phyloP scores from a whole-genome alignment of 306 rosid genomes.

The Vigna mungo region DNA sequence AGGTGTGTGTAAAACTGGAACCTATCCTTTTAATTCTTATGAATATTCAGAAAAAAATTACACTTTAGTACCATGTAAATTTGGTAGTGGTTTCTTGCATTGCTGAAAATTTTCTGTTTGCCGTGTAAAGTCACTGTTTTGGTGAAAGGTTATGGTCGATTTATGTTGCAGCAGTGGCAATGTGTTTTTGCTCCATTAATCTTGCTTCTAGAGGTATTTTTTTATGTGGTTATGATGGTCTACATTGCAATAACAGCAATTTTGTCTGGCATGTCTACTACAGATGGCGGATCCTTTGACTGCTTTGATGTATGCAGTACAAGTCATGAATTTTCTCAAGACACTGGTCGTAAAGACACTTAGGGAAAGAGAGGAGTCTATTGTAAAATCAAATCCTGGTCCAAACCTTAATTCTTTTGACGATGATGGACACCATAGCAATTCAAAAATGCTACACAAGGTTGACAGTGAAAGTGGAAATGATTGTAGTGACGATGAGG shows the following conservation, averaged over 20 bases:
- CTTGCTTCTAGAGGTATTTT: background rate
- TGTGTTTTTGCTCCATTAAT: conserved; percentile 7
- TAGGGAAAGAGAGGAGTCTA: conserved; percentile 78
- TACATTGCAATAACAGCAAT: conserved; percentile 30
- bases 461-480: conserved; percentile 50
- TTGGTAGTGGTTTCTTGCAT: conserved; percentile 9
- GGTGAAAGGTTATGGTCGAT: conserved; percentile 14
- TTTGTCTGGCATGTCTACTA: conserved; percentile 33
- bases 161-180: conserved; percentile 9
- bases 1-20: background rate
- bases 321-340: conserved; percentile 97
- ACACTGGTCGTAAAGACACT: conserved; percentile 80
- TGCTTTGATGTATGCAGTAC: conserved; percentile 96
- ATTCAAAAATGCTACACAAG: conserved; percentile 53
- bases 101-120: background rate
- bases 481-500: conserved; percentile 54
- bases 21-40: conserved; percentile 6
- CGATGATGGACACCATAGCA: conserved; percentile 71
- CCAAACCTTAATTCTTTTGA: conserved; percentile 66
- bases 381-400: conserved; percentile 61
- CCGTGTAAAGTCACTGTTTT: conserved; percentile 4
- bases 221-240: conserved; percentile 25
- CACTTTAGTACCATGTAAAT: background rate
- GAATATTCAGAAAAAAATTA: conserved; percentile 22
- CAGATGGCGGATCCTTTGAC: conserved; percentile 99